Base-by-base conservation (phyloP, 1,284 basidiomycete genomes). In the Calocybe gambosa region DNA sequence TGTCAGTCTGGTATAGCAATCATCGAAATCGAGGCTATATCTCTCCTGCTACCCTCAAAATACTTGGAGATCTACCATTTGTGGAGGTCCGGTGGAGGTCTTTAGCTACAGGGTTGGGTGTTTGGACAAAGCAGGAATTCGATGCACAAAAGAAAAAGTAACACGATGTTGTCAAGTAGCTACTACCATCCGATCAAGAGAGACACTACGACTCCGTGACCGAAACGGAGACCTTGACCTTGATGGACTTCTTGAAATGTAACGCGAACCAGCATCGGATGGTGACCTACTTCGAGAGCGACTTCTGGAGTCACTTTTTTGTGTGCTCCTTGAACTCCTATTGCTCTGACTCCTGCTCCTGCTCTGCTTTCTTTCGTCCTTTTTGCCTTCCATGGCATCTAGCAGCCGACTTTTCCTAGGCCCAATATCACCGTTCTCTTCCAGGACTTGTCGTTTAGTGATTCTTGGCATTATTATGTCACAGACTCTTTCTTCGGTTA, bases 391-490 rank as follows among this genome's bases (percentile, higher is more conserved):
- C 77, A 95, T 77, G 0, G 87, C 90, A 53, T 89, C 82, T 49
- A 93, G 72, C 16, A 97, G 66, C 41, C 83, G 77, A 60, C 88
- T 92, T 62, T 85, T 81, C 15, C 92, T 71, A 2, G 89, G 85
- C 0, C 85, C 82, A 33, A 99, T 74, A 0, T 96, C 94, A 45
- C 92, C 89, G 18, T 82, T 88, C 58, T 96, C 93, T 69, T 99
- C 95, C 12, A 99, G 70, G 0, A 92, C 84, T 46, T 84, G 78
- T 15, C 96, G 79, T 68, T 87, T 92, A 1, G 83, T 82, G 52
- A 99, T 69, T 36, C 96, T 82, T 4, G 96, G 96, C 40, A 99
- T 70, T 56, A 98, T 98, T 56, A 93, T 89, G 66, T 99, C 95
- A 65, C 94, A 99, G 1, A 94, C 94, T 50, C 94, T 79, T 52